Conservation (phyloP, 495 filamentous ascomycete species). For the Bryoglossum gracile region DNA sequence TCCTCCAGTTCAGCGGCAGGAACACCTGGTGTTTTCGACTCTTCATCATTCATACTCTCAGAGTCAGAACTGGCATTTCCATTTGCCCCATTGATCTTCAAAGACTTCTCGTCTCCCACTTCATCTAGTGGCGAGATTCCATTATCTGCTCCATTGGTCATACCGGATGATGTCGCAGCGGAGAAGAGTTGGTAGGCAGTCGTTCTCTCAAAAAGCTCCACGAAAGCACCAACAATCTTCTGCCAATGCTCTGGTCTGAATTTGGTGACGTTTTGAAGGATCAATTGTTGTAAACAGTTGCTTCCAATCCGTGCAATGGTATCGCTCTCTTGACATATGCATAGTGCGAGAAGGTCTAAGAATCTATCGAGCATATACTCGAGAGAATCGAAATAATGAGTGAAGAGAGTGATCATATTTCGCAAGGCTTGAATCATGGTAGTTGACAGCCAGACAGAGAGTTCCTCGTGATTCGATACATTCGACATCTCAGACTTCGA, state of each 20-base stretch:
- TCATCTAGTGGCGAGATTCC: slow-evolving; percentile 30
- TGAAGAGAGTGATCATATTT: slow-evolving; percentile 98
- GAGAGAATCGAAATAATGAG: slow-evolving; percentile 91
- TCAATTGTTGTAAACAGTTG: slow-evolving; percentile 93
- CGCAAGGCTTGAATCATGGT: slow-evolving; percentile 98
- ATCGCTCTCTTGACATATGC: slow-evolving; percentile 98
- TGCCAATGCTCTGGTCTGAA: slow-evolving; percentile 83
- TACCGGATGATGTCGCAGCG: slow-evolving; percentile 55
- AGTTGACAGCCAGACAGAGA: slow-evolving; percentile 98
- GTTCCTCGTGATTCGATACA: slow-evolving; percentile 84
- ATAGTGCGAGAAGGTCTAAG: slow-evolving; percentile 84
- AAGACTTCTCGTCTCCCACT: slow-evolving; percentile 41
- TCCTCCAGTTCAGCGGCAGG: slow-evolving; percentile 66
- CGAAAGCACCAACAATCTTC: slow-evolving; percentile 89
- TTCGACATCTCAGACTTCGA: slow-evolving; percentile 95
- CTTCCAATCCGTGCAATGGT: slow-evolving; percentile 96
- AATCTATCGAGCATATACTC: slow-evolving; percentile 97
- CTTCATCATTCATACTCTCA: slow-evolving; percentile 29
- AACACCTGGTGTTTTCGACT: slow-evolving; percentile 24
- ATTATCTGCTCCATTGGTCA: slow-evolving; percentile 38
- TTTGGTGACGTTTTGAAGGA: slow-evolving; percentile 89
- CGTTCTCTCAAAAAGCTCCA: slow-evolving; percentile 88
- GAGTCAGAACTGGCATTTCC: slow-evolving; percentile 31
- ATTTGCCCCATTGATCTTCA: slow-evolving; percentile 56
- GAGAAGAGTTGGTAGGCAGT: slow-evolving; percentile 93